phyloP scores from a whole-genome alignment of 2,329 filamentous ascomycete genomes.

The Aspergillus vadensis region DNA sequence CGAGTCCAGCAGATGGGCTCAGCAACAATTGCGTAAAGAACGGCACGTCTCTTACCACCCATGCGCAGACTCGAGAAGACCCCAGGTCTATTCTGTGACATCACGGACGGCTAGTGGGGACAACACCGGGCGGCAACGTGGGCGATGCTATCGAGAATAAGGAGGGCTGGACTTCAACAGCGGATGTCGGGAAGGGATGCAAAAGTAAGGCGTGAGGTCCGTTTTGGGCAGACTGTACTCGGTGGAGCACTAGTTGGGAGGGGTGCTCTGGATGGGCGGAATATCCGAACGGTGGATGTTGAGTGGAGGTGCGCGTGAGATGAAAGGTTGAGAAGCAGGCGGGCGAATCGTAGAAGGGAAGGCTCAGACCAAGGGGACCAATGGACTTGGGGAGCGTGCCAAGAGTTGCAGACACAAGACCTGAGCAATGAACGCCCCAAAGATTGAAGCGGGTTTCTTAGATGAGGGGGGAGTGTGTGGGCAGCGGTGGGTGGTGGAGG shows the following conservation, averaged over 20 bases:
- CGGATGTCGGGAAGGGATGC: conserved; percentile 44
- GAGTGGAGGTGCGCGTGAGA: conserved; percentile 35
- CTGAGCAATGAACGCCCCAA: conserved; percentile 17
- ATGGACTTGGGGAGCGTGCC: conserved; percentile 28
- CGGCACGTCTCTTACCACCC: conserved; percentile 74
- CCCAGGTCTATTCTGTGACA: conserved; percentile 91
- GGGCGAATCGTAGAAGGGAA: conserved; percentile 28
- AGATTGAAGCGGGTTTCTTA: conserved; percentile 17
- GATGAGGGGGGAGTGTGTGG: no score
- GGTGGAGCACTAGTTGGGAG: conserved; percentile 36
- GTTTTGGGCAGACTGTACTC: conserved; percentile 54
- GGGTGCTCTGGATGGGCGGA: conserved; percentile 38
- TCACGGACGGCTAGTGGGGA: conserved; percentile 48
- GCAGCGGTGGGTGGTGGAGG: conserved; percentile 2
- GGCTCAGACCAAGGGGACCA: conserved; percentile 28
- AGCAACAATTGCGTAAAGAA: conserved; percentile 26
- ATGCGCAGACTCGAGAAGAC: conserved; percentile 88
- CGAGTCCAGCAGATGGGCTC: conserved; percentile 12
- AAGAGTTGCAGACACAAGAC: conserved; percentile 33
- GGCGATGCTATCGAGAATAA: conserved; percentile 43
- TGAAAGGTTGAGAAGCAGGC: conserved; percentile 36
- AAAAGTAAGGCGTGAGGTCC: conserved; percentile 49
- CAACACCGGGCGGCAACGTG: conserved; percentile 20
- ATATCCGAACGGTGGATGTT: conserved; percentile 37
- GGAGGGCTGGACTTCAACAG: conserved; percentile 49